Base-by-base conservation (phyloP, 306 rosid species). In the Inga leiocalycina region DNA sequence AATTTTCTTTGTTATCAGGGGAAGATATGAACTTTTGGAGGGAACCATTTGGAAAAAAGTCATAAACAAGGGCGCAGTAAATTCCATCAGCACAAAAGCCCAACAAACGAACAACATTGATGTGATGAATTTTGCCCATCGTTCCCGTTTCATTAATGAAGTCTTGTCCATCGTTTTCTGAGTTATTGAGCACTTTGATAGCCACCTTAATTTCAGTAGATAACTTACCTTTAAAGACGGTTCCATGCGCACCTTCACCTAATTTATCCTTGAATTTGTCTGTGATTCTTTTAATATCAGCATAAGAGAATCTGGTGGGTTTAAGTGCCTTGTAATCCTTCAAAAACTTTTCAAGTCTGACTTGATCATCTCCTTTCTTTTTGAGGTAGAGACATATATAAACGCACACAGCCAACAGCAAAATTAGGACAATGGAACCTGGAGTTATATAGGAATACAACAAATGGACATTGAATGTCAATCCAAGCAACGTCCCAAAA, bases 221-320 rank as follows among this genome's bases (percentile, higher is more conserved):
- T 16, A 83, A 62, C 71, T 77, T 83, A 17, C 89, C 87, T 77
- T 76, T 83, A 41, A 81, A 84, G 0, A 84, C 84, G 12, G 80
- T 51, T 24, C 86, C 88, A 46, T 84, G 79, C 5, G 87, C 76
- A 8, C 88, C 83, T 80, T 77, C 71, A 4, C 89, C 89, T 39
- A 85, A 44, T n/a, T 80, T 61, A 15, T 88, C 85, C 1, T 57
- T 76, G 43, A 88, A 85, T 4, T 76, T 57, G 35, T 66, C 52
- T 22, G 91, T 86, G 15, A 89, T 84, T 75, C 83, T 82, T 82
- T 84, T 84, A 17, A 89, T 22, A 69, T 88, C 91, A 7, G 49
- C 83, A 52, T 86, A 84, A 14, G 86, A 84, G 74, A 78, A 84
- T 67, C 91, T 82, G 0, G 88, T 45, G 3, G 90, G 88, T 39